phyloP scores from a whole-genome alignment of 805 yeast species.

The Vanderwaltozyma tropicalis region DNA sequence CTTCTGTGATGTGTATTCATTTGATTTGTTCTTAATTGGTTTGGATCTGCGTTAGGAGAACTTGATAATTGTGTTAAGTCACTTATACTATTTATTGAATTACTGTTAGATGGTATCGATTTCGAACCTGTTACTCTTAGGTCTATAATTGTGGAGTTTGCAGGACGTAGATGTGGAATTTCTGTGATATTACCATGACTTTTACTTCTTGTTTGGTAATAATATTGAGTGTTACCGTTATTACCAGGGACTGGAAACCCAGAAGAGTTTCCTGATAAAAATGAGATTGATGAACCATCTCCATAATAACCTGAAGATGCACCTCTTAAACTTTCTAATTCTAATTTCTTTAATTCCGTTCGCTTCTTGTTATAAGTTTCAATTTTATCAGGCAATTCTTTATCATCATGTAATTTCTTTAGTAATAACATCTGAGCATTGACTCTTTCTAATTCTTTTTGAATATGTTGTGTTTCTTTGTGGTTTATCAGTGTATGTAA shows the following conservation, averaged over 20 bases:
- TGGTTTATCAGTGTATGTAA: constrained; percentile 52
- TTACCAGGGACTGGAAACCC: neutral
- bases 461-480: constrained; percentile 40
- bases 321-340: constrained; percentile 21
- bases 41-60: constrained; percentile 5
- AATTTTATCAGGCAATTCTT: constrained; percentile 16
- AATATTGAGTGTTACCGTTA: constrained; percentile 8
- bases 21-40: constrained; percentile 15
- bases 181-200: constrained; percentile 15
- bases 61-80: neutral
- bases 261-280: constrained; percentile 3
- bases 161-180: constrained; percentile 8
- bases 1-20: constrained; percentile 25
- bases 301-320: constrained; percentile 33
- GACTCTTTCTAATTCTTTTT: constrained; percentile 45
- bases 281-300: constrained; percentile 21
- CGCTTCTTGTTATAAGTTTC: constrained; percentile 11
- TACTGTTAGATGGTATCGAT: constrained; percentile 4
- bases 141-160: constrained; percentile 11
- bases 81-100: neutral
- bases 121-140: constrained; percentile 12
- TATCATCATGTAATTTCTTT: constrained; percentile 33
- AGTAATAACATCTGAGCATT: constrained; percentile 48
- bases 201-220: constrained; percentile 28
- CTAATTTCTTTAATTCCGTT: constrained; percentile 7